Base-by-base conservation (phyloP, 179 eudicot species). In the Vitellaria paradoxa region DNA sequence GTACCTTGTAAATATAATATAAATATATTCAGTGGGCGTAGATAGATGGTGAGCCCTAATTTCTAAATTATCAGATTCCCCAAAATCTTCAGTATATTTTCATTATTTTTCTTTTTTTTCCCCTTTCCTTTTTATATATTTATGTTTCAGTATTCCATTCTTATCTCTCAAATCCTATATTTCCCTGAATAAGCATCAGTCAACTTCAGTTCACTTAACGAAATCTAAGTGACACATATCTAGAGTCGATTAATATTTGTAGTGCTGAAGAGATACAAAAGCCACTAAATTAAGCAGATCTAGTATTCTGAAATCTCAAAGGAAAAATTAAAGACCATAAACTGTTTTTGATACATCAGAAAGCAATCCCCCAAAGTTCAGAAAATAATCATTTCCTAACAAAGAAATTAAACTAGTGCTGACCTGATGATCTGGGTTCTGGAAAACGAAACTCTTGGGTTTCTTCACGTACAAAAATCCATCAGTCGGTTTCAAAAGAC, bases 351-450 rank as follows among this genome's bases (percentile, higher is more conserved):
- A 52, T 24, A 59, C 15, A 59, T 73, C 18, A n/a, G 53, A 37
- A 72, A 56, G 55, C 9, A 24, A 68, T 4, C 18, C 37, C 67
- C 76, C 1, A 23, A 60, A 14, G n/a, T 63, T 63, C 5, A 46
- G 4, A 45, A 20, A 75, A 40, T 30, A 72, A 71, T 53, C 42
- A 62, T 24, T 62, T 62, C 0, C 2, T 18, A 52, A 11, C 20
- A 52, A 70, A 45, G 76, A 72, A 78, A 5, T 63, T 10, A 11
- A 70, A 76, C 13, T 14, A 7, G 67, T 68, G 77, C 83, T 82
- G 78, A 93, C 99, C 97, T 96, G 99, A 85, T 96, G 99, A 84
- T 96, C 99, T 0, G 99, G 99, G 83, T 96, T 96, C 85, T 96
- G 99, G 76, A 96, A 96, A 21, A 91, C 99, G 78, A 91, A 96